A percentile compares a stretch with the other conserved stretches of the same genome.
phyloP scores from a whole-genome alignment of 345 rosid species.

The Eucalyptus microcorys region DNA sequence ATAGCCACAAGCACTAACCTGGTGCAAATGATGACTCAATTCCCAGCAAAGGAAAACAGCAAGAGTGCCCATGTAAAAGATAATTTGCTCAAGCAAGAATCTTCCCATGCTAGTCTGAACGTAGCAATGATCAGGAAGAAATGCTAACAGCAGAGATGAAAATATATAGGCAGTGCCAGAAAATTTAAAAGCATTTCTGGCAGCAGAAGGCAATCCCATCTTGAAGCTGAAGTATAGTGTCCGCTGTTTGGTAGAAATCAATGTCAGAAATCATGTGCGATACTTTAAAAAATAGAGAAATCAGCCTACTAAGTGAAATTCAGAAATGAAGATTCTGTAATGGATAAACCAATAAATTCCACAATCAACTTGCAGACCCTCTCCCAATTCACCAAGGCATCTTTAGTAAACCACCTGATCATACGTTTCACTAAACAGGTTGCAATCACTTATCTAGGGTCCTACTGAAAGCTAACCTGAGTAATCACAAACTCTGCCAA shows the following conservation, averaged over 20 bases:
- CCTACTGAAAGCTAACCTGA: neutral
- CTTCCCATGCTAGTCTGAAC: constrained; percentile 24
- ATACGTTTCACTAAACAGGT: neutral
- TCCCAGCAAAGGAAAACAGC: constrained; percentile 80
- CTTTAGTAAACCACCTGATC: neutral
- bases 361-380: neutral
- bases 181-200: constrained; percentile 39
- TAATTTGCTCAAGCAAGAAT: constrained; percentile 41
- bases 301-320: neutral
- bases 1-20: constrained; percentile 31
- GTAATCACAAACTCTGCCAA: neutral
- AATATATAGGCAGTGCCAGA: constrained; percentile 32
- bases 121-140: constrained; percentile 20
- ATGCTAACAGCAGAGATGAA: constrained; percentile 29
- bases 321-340: neutral
- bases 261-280: neutral
- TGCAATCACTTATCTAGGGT: neutral
- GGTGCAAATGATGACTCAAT: constrained; percentile 63
- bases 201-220: constrained; percentile 63
- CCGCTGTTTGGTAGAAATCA: constrained; percentile 38
- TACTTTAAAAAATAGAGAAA: neutral
- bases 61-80: constrained; percentile 42
- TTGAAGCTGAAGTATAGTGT: constrained; percentile 79
- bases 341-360: neutral
- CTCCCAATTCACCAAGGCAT: neutral